Evolutionary conservation across 1,284 basidiomycete genomes (phyloP).

Genomic region (Mixia osmundae): DNA sequence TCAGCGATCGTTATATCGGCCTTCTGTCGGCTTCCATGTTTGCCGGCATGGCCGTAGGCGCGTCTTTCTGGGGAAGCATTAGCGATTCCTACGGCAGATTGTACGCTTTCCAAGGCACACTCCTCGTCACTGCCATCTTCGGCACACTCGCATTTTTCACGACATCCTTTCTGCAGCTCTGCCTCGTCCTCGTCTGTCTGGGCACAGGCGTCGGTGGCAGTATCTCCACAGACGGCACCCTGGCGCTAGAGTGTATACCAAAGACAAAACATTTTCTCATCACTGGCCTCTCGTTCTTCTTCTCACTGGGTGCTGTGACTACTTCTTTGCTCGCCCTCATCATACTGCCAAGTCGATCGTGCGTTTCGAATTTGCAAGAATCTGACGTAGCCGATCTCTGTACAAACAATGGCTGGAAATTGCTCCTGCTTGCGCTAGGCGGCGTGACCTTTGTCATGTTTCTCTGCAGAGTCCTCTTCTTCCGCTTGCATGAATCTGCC

Average conservation of each 20-base stretch:
- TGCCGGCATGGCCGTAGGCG: slow-evolving; percentile 69
- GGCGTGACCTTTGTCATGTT: slow-evolving; percentile 54
- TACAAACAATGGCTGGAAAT: slow-evolving; percentile 62
- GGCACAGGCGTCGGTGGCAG: slow-evolving; percentile 77
- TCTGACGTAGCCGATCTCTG: slow-evolving; percentile 35
- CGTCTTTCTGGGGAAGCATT: slow-evolving; percentile 62
- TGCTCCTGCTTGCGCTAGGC: slow-evolving; percentile 46
- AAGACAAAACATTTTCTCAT: slow-evolving; percentile 74
- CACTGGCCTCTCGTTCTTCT: slow-evolving; percentile 86
- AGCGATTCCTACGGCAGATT: slow-evolving; percentile 39
- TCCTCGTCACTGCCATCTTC: slow-evolving; percentile 72
- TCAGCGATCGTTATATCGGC: slow-evolving; percentile 50
- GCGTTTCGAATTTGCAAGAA: slow-evolving; percentile 25
- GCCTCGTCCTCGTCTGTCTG: slow-evolving; percentile 56
- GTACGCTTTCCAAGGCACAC: slow-evolving; percentile 72
- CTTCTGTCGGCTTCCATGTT: slow-evolving; percentile 55
- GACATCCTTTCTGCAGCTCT: slow-evolving; percentile 45
- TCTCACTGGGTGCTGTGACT: slow-evolving; percentile 69
- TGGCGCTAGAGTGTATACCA: slow-evolving; percentile 83
- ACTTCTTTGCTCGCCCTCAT: slow-evolving; percentile 51
- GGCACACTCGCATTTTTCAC: slow-evolving; percentile 59
- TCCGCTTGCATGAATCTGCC: slow-evolving; percentile 78
- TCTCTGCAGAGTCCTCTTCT: slow-evolving; percentile 45
- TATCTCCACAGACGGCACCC: slow-evolving; percentile 90
- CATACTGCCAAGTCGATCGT: slow-evolving; percentile 54